Evolutionary conservation across 768 basidiomycete genomes (phyloP).

Genomic region (Russula sp.): DNA sequence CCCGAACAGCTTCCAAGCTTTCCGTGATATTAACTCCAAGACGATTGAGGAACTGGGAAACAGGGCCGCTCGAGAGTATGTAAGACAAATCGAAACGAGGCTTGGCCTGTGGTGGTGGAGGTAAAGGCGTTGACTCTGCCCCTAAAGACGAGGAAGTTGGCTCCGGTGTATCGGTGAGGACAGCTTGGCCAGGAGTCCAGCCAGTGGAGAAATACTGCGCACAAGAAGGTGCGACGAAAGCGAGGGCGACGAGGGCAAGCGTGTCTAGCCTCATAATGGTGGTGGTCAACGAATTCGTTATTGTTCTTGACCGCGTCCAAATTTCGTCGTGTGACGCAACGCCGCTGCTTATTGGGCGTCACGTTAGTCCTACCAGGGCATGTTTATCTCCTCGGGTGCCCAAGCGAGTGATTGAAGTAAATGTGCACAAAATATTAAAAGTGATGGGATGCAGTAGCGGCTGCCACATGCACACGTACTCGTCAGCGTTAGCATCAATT

Average conservation of each 20-base stretch:
- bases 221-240: constrained; percentile 38
- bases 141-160: constrained; percentile 31
- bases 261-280: constrained; percentile 17
- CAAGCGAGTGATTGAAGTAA: background rate
- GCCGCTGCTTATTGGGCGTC: background rate
- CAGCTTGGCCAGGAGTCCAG: constrained; percentile 75
- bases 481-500: background rate
- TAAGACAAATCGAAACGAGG: constrained; percentile 33
- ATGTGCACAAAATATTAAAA: background rate
- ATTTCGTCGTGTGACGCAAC: background rate
- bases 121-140: constrained; percentile 8
- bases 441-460: background rate
- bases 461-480: background rate
- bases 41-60: constrained; percentile 51
- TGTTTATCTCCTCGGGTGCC: background rate
- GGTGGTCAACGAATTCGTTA: background rate
- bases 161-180: constrained; percentile 27
- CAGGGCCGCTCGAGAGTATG: constrained; percentile 52
- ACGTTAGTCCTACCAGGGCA: background rate
- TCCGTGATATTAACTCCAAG: constrained; percentile 74
- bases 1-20: constrained; percentile 39
- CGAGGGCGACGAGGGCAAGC: constrained; percentile 19
- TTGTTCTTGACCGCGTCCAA: background rate
- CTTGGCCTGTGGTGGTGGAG: constrained; percentile 5
- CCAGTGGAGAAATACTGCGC: constrained; percentile 80